Evolutionary conservation across 2,329 filamentous ascomycete species (phyloP).

Genomic region (Aspergillus sp.): DNA sequence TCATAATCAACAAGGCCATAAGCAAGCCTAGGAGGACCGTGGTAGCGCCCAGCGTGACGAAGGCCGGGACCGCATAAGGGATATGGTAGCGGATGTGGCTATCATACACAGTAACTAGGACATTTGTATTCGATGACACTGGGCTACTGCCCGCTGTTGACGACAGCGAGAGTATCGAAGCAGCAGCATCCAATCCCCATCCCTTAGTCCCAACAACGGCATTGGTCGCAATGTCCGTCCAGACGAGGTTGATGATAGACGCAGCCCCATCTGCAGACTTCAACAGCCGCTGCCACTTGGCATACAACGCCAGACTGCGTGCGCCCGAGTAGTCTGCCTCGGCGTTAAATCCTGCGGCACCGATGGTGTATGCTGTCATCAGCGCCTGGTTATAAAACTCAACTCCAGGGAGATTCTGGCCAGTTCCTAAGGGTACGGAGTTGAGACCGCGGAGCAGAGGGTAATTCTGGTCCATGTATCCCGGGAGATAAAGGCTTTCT

Average conservation of each 20-base stretch:
- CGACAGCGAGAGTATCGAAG: background rate
- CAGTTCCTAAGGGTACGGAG: constrained; percentile 11
- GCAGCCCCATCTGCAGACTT: constrained; percentile 24
- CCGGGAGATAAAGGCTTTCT: constrained; percentile 33
- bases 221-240: constrained; percentile 48
- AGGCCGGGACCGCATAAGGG: constrained; percentile 36
- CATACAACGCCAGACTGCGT: constrained; percentile 42
- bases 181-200: background rate
- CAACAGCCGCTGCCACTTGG: constrained; percentile 42
- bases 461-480: constrained; percentile 12
- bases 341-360: background rate
- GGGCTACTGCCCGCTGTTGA: background rate
- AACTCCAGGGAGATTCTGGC: constrained; percentile 33
- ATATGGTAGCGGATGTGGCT: constrained; percentile 33
- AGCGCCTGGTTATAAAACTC: constrained; percentile 32
- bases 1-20: background rate
- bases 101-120: constrained; percentile 28
- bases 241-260: constrained; percentile 46
- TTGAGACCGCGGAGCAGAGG: background rate
- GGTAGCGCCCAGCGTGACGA: constrained; percentile 9
- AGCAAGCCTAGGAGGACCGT: background rate
- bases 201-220: constrained; percentile 41
- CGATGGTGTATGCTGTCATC: background rate
- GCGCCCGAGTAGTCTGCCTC: constrained; percentile 36
- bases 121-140: background rate